Conservation (phyloP, 768 basidiomycete species). For the Serendipita indica region DNA sequence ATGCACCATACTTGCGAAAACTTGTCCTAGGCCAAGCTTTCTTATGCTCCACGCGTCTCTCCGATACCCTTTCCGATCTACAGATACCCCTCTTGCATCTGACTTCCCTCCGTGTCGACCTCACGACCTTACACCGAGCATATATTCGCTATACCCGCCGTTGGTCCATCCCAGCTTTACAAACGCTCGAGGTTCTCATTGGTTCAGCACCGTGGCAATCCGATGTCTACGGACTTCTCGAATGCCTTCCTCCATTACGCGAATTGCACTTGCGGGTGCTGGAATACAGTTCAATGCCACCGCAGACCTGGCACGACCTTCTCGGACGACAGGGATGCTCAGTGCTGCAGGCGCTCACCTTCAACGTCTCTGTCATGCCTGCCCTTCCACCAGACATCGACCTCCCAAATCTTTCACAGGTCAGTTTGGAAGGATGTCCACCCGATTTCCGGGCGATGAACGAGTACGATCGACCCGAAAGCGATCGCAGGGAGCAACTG, state of each 20-base stretch:
- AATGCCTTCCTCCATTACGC: neutral
- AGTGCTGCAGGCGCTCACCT: neutral
- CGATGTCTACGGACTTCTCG: neutral
- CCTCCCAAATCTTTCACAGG: neutral
- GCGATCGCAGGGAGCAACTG: constrained; percentile 2
- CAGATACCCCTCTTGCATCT: neutral
- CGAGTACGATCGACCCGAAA: constrained; percentile 3
- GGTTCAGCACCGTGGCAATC: neutral
- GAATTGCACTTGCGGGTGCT: neutral
- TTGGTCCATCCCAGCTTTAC: neutral
- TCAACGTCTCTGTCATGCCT: constrained; percentile 1
- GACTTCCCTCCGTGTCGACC: neutral
- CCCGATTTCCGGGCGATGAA: constrained; percentile 3
- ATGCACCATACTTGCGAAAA: neutral
- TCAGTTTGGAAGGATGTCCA: neutral
- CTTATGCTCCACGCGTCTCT: neutral
- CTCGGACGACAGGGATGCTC: neutral
- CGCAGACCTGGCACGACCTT: neutral
- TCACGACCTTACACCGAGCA: neutral
- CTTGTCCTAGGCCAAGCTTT: neutral
- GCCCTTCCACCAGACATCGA: neutral
- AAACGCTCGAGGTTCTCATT: neutral
- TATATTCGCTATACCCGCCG: neutral
- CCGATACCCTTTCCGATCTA: constrained; percentile 1
- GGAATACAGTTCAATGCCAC: neutral